Evolutionary conservation across 139 green algal genomes (phyloP).

Genomic region (Pleodorina starrii): DNA sequence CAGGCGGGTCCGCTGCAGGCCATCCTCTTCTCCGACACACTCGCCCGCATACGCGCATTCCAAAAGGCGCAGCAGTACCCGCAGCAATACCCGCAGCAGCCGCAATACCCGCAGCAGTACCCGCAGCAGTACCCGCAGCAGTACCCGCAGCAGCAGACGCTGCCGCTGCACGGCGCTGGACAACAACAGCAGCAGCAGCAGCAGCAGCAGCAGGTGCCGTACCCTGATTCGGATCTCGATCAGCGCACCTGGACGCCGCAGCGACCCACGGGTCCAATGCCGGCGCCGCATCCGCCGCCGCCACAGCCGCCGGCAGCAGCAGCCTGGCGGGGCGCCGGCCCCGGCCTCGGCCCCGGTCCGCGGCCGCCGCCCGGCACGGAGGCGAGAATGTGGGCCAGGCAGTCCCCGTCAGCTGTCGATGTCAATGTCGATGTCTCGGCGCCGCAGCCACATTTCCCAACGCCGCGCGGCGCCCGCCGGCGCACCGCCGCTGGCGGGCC

Average conservation of each 20-base stretch:
- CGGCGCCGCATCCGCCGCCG: too few relatives aligned
- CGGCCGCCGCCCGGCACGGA: too few relatives aligned
- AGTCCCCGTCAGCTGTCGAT: neutral
- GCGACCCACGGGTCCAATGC: neutral
- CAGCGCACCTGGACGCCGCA: neutral
- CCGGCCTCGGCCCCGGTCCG: neutral
- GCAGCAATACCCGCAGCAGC: neutral
- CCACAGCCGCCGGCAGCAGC: neutral
- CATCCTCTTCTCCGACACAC: constrained; percentile 53
- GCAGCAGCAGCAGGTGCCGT: neutral
- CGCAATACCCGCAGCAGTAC: neutral
- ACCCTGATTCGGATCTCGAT: neutral
- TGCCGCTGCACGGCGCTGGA: neutral
- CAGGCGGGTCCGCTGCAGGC: constrained; percentile 46
- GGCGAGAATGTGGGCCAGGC: too few relatives aligned
- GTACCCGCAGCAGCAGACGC: neutral
- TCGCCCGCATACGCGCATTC: constrained; percentile 29
- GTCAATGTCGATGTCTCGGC: too few relatives aligned
- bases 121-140: neutral
- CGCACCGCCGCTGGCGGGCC: neutral
- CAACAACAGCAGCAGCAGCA: neutral
- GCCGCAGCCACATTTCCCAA: too few relatives aligned
- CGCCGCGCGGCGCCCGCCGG: too few relatives aligned
- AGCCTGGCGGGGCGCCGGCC: neutral
- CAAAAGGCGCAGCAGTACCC: constrained; percentile 11